Evolutionary conservation across 2,329 filamentous ascomycete genomes (phyloP), one percentile per base, ranked within the genome.

Genomic region (Hypoxylon sp.): DNA sequence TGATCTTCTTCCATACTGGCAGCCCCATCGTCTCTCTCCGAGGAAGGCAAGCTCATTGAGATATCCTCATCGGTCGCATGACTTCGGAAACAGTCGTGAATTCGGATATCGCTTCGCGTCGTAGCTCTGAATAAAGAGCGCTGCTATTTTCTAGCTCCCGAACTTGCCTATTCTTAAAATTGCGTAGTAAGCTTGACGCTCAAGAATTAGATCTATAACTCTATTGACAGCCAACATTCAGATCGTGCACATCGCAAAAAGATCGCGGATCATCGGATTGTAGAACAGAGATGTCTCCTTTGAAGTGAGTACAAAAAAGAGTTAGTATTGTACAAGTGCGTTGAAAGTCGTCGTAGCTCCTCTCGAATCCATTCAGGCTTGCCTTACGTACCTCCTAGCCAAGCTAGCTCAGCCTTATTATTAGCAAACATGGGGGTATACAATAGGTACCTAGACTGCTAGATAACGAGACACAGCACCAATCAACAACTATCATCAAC

Each of bases 1-100:
- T 81, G 74, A 75, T 86, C 83, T 76, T 81, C 60, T 57, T 74
- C 76, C 77, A 78, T 78, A 37, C 44, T 70, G 66, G 37, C 68
- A 67, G 63, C 63, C 65, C 79, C 85, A 87, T 86, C 79, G 75
- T 81, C 76, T 79, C 77, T 75, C 71, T 73, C 74, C 74, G 70
- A 62, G 63, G 69, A 70, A 69, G 65, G 60, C 67, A 69, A 70
- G 73, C 71, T 78, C 76, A 78, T 78, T 73, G 73, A 69, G 65
- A 69, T 61, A 65, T 63, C 52, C 48, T 66, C 68, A 73, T 75
- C 48, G 66, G 64, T 71, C 66, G 66, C 76, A 77, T 78, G 64
- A 70, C 74, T 77, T 72, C 68, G 39, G 42, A 17, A 52, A 47
- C 17, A 17, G 4, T 31, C 31, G 31, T 58, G 26, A 37, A n/a